These are phyloP conservation scores for Micractinium conductrix DNA, from an alignment of 139 green algal genomes.

Conservation along the genomic window DNA sequence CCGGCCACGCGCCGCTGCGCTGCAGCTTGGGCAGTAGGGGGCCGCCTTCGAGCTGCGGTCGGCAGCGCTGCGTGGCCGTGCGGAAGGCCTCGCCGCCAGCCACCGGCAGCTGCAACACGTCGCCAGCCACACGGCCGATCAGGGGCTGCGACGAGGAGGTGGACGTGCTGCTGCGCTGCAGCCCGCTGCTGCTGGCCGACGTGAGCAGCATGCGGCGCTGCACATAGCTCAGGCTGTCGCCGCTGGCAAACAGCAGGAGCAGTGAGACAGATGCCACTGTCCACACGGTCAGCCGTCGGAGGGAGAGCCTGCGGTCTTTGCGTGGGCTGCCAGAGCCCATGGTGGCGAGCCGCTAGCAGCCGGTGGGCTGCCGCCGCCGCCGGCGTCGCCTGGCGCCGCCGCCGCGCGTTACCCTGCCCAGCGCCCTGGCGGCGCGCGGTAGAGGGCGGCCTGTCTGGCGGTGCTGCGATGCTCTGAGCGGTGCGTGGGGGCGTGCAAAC, in stretches of 20 bases:
- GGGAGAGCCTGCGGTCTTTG: no score
- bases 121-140: background rate
- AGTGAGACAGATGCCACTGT: background rate
- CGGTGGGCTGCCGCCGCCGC: no score
- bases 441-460: no score
- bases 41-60: background rate
- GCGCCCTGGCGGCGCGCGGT: no score
- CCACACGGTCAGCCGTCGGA: conserved; percentile 9
- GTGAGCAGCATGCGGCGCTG: conserved; percentile 22
- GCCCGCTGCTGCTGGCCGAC: background rate
- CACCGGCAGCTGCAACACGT: background rate
- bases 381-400: no score
- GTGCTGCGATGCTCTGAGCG: no score
- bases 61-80: conserved; percentile 1
- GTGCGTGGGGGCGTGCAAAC: no score
- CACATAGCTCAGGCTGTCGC: conserved; percentile 9
- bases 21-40: background rate
- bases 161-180: background rate
- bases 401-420: no score
- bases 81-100: background rate
- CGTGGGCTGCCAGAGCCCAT: no score
- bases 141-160: background rate
- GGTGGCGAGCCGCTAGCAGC: no score
- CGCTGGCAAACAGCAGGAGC: background rate
- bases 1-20: background rate